Evolutionary conservation across 129 eudicot species (phyloP).

Genomic region (Artemisia argyi): DNA sequence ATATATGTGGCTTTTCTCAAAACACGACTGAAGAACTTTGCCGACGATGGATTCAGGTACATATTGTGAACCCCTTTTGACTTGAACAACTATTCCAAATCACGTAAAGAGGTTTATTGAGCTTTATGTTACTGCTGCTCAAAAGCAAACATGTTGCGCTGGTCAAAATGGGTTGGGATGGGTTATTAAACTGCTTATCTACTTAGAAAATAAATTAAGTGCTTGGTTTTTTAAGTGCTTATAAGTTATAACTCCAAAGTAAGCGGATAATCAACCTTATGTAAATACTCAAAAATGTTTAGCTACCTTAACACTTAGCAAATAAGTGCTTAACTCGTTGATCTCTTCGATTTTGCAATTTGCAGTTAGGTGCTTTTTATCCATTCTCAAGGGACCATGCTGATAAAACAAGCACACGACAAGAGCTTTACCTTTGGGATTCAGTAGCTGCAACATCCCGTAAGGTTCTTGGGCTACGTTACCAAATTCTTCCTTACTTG

Average conservation of each 20-base stretch:
- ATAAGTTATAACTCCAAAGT: no score
- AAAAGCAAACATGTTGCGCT: neutral
- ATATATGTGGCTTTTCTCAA: conserved; percentile 73
- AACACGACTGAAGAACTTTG: conserved; percentile 89
- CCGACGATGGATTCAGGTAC: conserved; percentile 86
- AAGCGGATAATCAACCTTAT: no score
- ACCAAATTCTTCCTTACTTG: conserved; percentile 68
- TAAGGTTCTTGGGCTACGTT: conserved; percentile 76
- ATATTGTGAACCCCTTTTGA: neutral
- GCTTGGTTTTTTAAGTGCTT: no score
- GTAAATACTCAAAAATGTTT: no score
- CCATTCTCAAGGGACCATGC: conserved; percentile 88
- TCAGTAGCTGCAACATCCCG: conserved; percentile 81
- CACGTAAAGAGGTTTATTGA: neutral
- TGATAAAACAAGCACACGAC: conserved; percentile 30
- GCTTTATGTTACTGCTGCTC: no score
- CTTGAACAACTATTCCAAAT: neutral
- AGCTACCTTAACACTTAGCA: neutral
- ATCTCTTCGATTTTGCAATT: conserved; percentile 1
- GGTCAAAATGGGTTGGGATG: neutral
- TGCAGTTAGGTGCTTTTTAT: conserved; percentile 88
- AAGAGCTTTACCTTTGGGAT: conserved; percentile 85
- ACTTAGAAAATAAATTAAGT: no score
- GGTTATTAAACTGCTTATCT: no score
- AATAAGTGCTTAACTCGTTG: neutral